Evolutionary conservation across 495 filamentous ascomycete genomes (phyloP).

Genomic region (Corynascus novoguineensis): DNA sequence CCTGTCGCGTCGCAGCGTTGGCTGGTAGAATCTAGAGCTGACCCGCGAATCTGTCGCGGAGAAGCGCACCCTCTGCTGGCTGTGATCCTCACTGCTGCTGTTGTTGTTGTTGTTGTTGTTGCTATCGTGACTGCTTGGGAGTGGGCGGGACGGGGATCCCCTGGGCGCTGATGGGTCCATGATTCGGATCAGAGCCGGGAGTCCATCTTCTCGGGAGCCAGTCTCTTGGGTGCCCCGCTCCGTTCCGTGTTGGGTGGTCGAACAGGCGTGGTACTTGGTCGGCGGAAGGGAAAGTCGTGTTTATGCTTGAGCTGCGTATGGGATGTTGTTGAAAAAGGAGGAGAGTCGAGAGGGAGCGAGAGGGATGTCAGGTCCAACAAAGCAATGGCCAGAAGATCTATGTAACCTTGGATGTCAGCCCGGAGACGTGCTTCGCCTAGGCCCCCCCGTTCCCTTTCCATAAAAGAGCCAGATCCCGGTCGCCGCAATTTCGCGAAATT

Average conservation of each 20-base stretch:
- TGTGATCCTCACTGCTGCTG: neutral
- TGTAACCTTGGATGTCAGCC: slow-evolving; percentile 3
- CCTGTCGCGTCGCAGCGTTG: neutral
- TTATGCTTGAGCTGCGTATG: slow-evolving; percentile 18
- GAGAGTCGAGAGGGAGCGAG: neutral
- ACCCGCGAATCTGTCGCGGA: slow-evolving; percentile 20
- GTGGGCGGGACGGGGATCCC: slow-evolving; percentile 21
- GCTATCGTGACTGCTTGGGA: slow-evolving; percentile 6
- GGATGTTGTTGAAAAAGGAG: neutral
- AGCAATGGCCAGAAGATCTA: neutral
- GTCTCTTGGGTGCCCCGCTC: neutral
- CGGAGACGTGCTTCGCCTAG: slow-evolving; percentile 11
- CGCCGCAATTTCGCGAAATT: slow-evolving; percentile 28
- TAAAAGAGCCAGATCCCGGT: slow-evolving; percentile 18
- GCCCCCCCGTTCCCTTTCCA: slow-evolving; percentile 14
- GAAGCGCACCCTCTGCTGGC: slow-evolving; percentile 24
- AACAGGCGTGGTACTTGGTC: neutral
- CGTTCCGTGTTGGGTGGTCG: neutral
- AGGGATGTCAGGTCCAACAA: neutral
- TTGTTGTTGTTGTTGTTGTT: slow-evolving; percentile 7
- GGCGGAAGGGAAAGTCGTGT: neutral
- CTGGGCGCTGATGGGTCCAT: slow-evolving; percentile 22
- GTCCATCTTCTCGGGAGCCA: slow-evolving; percentile 25
- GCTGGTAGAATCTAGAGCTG: slow-evolving; percentile 10
- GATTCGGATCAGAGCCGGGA: slow-evolving; percentile 18